These are phyloP conservation scores for Phlyctochytrium arcticum DNA, from an alignment of 192 early-diverging fungal genomes.

Conservation along the genomic window DNA sequence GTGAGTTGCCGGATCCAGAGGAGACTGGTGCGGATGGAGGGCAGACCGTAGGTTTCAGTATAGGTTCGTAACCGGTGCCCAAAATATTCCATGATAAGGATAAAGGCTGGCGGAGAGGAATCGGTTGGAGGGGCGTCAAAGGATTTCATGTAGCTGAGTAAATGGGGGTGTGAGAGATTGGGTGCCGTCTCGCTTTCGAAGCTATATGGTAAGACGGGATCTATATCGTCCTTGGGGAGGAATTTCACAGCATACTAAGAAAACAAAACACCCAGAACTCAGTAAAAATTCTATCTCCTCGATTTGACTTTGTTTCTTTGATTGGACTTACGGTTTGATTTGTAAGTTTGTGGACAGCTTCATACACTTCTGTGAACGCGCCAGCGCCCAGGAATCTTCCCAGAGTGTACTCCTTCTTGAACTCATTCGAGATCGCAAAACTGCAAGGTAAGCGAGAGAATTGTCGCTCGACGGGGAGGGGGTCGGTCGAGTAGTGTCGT, in stretches of 20 bases:
- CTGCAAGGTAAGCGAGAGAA: neutral
- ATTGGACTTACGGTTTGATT: too few relatives aligned
- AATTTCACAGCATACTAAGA: conserved; percentile 10
- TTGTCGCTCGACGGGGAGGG: neutral
- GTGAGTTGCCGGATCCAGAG: conserved; percentile 1
- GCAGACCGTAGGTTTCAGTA: neutral
- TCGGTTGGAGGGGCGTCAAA: neutral
- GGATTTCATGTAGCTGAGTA: neutral
- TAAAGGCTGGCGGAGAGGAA: neutral
- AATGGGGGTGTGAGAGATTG: neutral
- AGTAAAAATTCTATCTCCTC: too few relatives aligned
- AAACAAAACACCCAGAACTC: too few relatives aligned
- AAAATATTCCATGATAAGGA: conserved; percentile 6
- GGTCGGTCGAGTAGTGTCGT: too few relatives aligned
- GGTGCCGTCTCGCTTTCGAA: conserved; percentile 9
- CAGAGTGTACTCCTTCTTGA: neutral
- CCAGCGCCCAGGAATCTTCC: conserved; percentile 6
- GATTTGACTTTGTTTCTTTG: too few relatives aligned
- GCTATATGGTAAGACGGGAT: neutral
- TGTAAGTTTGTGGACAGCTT: neutral
- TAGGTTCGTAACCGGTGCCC: conserved; percentile 1
- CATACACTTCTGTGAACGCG: conserved; percentile 7
- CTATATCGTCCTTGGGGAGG: conserved; percentile 7
- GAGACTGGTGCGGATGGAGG: neutral
- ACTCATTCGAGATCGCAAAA: conserved; percentile 1